Base-by-base conservation (phyloP, 2,329 filamentous ascomycete species). In the Fusarium lyarnte region DNA sequence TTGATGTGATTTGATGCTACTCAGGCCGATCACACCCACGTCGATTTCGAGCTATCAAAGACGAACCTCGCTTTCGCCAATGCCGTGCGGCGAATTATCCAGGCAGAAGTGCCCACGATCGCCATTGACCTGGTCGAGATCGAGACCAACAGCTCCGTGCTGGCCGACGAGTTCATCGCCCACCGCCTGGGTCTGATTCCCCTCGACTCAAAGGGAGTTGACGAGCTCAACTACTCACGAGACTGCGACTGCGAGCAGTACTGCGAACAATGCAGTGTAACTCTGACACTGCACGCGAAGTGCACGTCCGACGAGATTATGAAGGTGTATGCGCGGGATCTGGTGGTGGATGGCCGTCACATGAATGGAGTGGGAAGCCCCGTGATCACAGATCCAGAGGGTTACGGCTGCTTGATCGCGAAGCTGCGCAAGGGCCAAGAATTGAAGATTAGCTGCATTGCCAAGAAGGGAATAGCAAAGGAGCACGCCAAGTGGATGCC, bases 401-500 rank as follows among this genome's bases (percentile, higher is more conserved):
- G 91, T 16, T 89, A 93, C 63, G 96, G 96, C 2, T 90, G 92
- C 47, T 87, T 98, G 75, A 95, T 99, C 74, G 93, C 93, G 78
- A 98, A 98, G 86, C 85, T 99, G 79, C 89, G 95, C 65, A 92
- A 92, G 79, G 94, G 93, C 5, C 96, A 99, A 84, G 94, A 97
- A 82, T 85, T 99, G 68, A 92, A 94, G 81, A 89, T 99, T 79
- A 93, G 90, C 69, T 98, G 95, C 80, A 93, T 98, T 74, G 96
- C 95, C 55, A 98, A 97, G 87, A 98, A 98, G 87, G 96, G 96
- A 2, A 98, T 98, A 73, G 95, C 95, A 41, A 99, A 99, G 86
- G 96, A 99, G 82, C 96, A 99, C 83, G 94, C 96, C 14, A 99
- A 99, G 83, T 99, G 96, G 96, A 93, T 94, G 78, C 95, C 96